phyloP scores from a whole-genome alignment of 495 filamentous ascomycete genomes.

The Sordaria brevicollis region DNA sequence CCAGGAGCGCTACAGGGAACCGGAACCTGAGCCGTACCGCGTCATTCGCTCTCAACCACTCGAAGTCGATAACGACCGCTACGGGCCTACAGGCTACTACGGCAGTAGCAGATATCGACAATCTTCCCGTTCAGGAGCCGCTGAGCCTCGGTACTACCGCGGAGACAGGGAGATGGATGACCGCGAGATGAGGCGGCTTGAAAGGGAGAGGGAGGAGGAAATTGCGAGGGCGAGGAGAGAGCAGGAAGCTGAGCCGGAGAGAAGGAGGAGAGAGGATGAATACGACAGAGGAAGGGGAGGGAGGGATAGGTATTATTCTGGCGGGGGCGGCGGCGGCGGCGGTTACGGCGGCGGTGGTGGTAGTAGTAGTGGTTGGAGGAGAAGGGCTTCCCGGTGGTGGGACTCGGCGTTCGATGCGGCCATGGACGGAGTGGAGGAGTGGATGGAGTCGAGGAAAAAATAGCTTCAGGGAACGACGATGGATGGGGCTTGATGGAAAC shows the following conservation, averaged over 20 bases:
- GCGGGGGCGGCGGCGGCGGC: too few species aligned
- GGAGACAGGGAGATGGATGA: neutral
- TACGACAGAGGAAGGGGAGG: neutral
- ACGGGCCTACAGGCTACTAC: neutral
- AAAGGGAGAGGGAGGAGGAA: neutral
- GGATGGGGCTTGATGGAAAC: too few species aligned
- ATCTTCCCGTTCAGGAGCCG: neutral
- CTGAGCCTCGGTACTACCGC: neutral
- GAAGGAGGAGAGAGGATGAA: neutral
- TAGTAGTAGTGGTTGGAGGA: neutral
- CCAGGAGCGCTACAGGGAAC: neutral
- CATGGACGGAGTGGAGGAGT: neutral
- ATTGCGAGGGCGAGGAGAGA: neutral
- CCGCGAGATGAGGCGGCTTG: neutral
- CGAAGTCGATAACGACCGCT: neutral
- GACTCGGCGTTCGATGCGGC: too few species aligned
- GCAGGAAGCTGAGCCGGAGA: neutral
- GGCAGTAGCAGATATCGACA: neutral
- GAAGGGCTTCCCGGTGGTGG: neutral
- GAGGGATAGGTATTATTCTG: neutral
- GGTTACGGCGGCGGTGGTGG: too few species aligned
- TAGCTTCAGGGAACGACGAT: too few species aligned
- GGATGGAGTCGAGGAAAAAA: too few species aligned
- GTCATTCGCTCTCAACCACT: neutral
- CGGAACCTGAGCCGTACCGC: neutral